Conservation (phyloP, 2,329 filamentous ascomycete species). For the Aspergillus melleus region DNA sequence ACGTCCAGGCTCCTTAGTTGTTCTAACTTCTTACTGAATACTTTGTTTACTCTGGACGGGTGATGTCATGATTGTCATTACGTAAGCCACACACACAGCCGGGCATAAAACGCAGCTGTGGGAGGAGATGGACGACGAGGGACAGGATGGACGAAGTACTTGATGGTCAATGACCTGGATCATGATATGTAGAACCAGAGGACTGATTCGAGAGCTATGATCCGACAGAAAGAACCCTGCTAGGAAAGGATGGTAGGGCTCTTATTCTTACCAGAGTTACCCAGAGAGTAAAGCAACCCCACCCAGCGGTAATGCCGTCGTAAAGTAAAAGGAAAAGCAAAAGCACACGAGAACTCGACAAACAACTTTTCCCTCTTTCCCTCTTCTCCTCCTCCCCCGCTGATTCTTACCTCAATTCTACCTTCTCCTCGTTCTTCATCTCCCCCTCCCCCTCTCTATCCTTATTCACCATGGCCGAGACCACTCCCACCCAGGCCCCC, state of each 20-base stretch:
- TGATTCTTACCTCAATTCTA: background rate
- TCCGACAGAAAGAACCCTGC: too few relatives aligned
- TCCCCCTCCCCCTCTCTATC: conserved; percentile 10
- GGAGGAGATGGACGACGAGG: too few relatives aligned
- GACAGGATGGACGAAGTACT: too few relatives aligned
- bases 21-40: too few relatives aligned
- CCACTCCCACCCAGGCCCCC: conserved; percentile 29
- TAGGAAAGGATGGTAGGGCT: too few relatives aligned
- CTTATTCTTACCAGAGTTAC: too few relatives aligned
- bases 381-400: background rate
- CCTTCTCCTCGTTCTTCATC: background rate
- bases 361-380: background rate
- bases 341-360: background rate
- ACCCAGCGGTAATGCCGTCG: background rate
- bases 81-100: background rate
- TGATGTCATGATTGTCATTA: background rate
- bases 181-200: too few relatives aligned
- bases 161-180: too few relatives aligned
- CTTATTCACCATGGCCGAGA: conserved; percentile 40
- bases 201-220: too few relatives aligned
- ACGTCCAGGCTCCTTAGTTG: too few relatives aligned
- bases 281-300: background rate
- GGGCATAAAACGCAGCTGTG: too few relatives aligned
- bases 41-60: background rate
- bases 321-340: background rate